Evolutionary conservation across 2,329 filamentous ascomycete genomes (phyloP), one percentile per base, ranked within the genome.

Genomic region (Rhinocladiella mackenziei): DNA sequence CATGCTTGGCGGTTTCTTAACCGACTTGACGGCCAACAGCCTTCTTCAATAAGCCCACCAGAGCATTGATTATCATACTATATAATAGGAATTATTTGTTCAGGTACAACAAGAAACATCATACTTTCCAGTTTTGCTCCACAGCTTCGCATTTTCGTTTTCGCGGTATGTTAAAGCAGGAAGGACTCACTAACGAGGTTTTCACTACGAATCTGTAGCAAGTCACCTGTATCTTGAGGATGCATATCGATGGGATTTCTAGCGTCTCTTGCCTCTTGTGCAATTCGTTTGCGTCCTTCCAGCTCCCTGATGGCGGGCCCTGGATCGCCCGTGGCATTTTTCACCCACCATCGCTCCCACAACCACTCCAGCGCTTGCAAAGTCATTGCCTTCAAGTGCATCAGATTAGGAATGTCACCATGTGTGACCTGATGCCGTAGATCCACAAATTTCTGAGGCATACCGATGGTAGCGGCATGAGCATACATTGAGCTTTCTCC

Each of bases 371-470:
- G 68, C 1, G 81, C 84, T 57, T 81, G 77, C 43, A 70, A 65
- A 1, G 81, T 78, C 3, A 81, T 83, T 17, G 71, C 70, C 39
- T 84, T 76, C 51, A 94, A 71, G 57, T 84, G 77, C 11, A 74
- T 70, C 34, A 89, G 70, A 2, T 79, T 78, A 0, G 87, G 87
- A 43, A 92, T 69, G 60, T 84, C 81, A 66, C 89, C 84, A 60
- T 94, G 87, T 30, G 86, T 89, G 39, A 83, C 83, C 65, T 89
- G 83, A 62, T 94, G 87, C 40, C 87, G 76, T 43, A 89, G 73
- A 70, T 89, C 86, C 43, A 92, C 86, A 62, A 91, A 89, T 1
- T 80, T 78, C 1, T 78, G 76, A 1, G 55, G 55, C 51, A 57
- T 53, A 18, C 50, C 45, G 18, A 57, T 56, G 15, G 45, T 46